A percentile compares a stretch with the other conserved stretches of the same genome.
phyloP scores from a whole-genome alignment of 108 stramenopile species.

The Skeletonema grethae region DNA sequence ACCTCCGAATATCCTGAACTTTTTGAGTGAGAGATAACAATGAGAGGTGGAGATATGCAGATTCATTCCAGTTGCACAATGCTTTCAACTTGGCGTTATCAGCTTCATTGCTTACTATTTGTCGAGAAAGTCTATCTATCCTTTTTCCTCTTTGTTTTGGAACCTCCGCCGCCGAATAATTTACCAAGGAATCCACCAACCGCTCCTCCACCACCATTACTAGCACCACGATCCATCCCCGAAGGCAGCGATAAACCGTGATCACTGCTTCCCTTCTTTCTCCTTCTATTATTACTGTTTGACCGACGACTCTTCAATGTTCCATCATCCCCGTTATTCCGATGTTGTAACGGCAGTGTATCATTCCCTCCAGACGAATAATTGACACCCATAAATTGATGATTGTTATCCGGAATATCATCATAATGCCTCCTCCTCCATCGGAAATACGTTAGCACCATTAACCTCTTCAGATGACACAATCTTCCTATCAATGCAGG shows the following conservation, averaged over 20 bases:
- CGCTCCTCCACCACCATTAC: slow-evolving; percentile 7
- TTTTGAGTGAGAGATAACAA: slow-evolving; percentile 30
- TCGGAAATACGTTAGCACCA: slow-evolving; percentile 34
- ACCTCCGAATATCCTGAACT: slow-evolving; percentile 51
- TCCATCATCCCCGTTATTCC: slow-evolving; percentile 14
- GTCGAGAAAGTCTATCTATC: slow-evolving; percentile 16
- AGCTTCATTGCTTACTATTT: not conserved
- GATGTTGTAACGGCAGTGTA: slow-evolving; percentile 9
- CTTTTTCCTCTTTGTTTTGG: slow-evolving; percentile 34
- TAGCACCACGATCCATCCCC: not conserved
- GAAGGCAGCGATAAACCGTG: not conserved
- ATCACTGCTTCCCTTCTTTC: slow-evolving; percentile 8
- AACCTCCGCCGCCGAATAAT: slow-evolving; percentile 26
- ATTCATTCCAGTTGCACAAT: not conserved
- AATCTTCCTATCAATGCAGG: slow-evolving; percentile 27
- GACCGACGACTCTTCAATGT: slow-evolving; percentile 25
- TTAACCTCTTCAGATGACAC: slow-evolving; percentile 35
- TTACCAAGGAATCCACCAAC: slow-evolving; percentile 24
- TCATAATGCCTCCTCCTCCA: slow-evolving; percentile 48
- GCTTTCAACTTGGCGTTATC: not conserved
- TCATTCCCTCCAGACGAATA: slow-evolving; percentile 2
- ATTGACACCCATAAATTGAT: not conserved
- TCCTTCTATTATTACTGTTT: slow-evolving; percentile 8
- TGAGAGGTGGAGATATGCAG: not conserved
- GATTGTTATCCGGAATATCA: slow-evolving; percentile 39